Percentiles rank a stretch among this genome's conserved stretches.
Evolutionary conservation across 805 yeast genomes (phyloP).

Genomic region (Yamadazyma olivae): DNA sequence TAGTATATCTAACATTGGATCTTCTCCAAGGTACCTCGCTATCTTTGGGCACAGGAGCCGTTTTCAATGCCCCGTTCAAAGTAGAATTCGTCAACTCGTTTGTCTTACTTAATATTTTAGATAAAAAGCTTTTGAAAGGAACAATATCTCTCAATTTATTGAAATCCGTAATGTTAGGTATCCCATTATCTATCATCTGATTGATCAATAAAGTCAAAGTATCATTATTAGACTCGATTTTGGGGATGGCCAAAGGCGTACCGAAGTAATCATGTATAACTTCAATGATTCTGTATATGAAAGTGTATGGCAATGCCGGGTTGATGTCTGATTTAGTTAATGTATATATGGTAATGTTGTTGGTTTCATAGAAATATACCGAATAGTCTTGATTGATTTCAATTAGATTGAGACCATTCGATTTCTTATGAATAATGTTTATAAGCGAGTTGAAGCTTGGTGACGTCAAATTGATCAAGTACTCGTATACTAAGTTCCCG

Average conservation of each 20-base stretch:
- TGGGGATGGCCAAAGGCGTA: slow-evolving; percentile 50
- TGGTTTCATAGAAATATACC: slow-evolving; percentile 20
- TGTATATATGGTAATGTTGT: slow-evolving; percentile 24
- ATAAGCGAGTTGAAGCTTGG: slow-evolving; percentile 31
- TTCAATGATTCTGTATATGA: slow-evolving; percentile 48
- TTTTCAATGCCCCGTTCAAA: slow-evolving; percentile 8
- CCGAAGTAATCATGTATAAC: slow-evolving; percentile 60
- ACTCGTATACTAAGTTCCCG: slow-evolving; percentile 34
- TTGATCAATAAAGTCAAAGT: slow-evolving; percentile 66
- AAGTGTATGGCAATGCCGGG: slow-evolving; percentile 54
- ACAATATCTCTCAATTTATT: slow-evolving; percentile 68
- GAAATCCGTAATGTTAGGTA: slow-evolving; percentile 69
- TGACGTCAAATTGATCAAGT: slow-evolving; percentile 25
- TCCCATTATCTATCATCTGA: slow-evolving; percentile 76
- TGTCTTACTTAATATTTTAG: slow-evolving; percentile 46
- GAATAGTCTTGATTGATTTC: slow-evolving; percentile 29
- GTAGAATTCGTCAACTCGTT: slow-evolving; percentile 27
- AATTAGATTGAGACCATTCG: slow-evolving; percentile 20
- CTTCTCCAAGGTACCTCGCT: slow-evolving; percentile 72
- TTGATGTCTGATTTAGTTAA: slow-evolving; percentile 30
- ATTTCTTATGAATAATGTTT: slow-evolving; percentile 6
- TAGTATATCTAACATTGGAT: slow-evolving; percentile 63
- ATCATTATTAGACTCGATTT: slow-evolving; percentile 68
- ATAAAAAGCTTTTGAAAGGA: slow-evolving; percentile 58
- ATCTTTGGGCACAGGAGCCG: slow-evolving; percentile 10